phyloP scores from a whole-genome alignment of 345 rosid genomes.

The Clausena lansium region DNA sequence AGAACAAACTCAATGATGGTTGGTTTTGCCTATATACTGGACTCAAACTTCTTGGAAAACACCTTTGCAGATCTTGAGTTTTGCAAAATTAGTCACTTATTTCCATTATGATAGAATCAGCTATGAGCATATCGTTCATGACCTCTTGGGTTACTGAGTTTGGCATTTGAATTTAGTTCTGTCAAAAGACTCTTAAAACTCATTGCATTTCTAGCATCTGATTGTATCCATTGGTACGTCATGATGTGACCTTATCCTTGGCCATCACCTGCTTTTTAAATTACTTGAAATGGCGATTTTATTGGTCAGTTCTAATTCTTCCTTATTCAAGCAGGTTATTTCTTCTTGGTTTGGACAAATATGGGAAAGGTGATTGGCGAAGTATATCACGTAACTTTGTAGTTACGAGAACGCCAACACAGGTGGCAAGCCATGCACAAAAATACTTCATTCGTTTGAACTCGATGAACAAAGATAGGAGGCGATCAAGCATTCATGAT shows the following conservation, averaged over 20 bases:
- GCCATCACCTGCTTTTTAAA: no score
- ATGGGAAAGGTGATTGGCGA: slow-evolving; percentile 98
- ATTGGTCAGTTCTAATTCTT: slow-evolving; percentile 6
- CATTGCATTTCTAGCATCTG: not conserved
- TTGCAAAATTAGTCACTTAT: not conserved
- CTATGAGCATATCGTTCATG: not conserved
- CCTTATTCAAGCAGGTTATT: slow-evolving; percentile 59
- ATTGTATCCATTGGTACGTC: not conserved
- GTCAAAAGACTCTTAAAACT: not conserved
- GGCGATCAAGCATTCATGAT: slow-evolving; percentile 95
- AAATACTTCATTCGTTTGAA: slow-evolving; percentile 90
- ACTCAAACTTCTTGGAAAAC: not conserved
- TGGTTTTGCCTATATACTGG: not conserved
- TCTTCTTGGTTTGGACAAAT: slow-evolving; percentile 94
- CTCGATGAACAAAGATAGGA: slow-evolving; percentile 91
- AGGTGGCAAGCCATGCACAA: slow-evolving; percentile 99
- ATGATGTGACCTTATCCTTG: not conserved
- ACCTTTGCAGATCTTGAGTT: not conserved
- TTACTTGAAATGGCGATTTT: not conserved
- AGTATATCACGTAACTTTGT: slow-evolving; percentile 96
- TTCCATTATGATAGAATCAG: not conserved
- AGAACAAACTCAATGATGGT: not conserved
- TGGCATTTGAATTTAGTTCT: not conserved
- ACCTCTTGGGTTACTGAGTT: not conserved
- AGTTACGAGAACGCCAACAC: slow-evolving; percentile 94